Base-by-base conservation (phyloP, 2,329 filamentous ascomycete genomes). In the Aureobasidium pullulans region DNA sequence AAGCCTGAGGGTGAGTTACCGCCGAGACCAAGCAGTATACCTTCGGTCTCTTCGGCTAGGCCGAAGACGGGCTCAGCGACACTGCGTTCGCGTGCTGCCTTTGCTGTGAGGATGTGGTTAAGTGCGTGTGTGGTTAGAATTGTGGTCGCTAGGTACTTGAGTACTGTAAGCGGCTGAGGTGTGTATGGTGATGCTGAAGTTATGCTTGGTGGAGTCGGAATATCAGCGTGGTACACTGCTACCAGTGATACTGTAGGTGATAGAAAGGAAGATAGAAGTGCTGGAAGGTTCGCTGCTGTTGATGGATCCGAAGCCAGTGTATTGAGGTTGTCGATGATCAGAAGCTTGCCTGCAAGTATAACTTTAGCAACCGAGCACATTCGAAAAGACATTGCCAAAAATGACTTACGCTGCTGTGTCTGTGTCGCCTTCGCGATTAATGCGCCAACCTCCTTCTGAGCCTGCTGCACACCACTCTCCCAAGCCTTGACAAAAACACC, bases 121-220 rank as follows among this genome's bases (percentile, higher is more conserved):
- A 96, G 80, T 13, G 85, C 88, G 40, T 87, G 84, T 0, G 89
- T 79, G 4, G 83, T 85, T 61, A 97, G 80, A 57, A 97, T 82
- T 3, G 90, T 87, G 3, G 94, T 99, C n/a, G 92, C 89, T 60
- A 96, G 84, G 73, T 95, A 95, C 47, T 81, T 83, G 23, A 97
- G 79, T 0, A 91, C 76, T 1, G 85, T 85, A 11, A 95, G 78
- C 0, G 90, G 84, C 31, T 84, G 76, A 0, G 91, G 90, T 16
- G 82, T 76, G 72, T 89, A 85, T 60, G 73, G 32, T 70, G 72
- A 48, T 15, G 67, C 64, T 11, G 40, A 28, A 9, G 47, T 28
- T 29, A 70, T 64, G n/a, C 59, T 28, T 13, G 71, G 64, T 15
- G 57, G 76, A 66, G 84, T 72, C 1, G 90, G 87, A 4, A 93